Evolutionary conservation across 805 yeast genomes (phyloP).

Genomic region (Cyberlindnera samutprakarnensis): DNA sequence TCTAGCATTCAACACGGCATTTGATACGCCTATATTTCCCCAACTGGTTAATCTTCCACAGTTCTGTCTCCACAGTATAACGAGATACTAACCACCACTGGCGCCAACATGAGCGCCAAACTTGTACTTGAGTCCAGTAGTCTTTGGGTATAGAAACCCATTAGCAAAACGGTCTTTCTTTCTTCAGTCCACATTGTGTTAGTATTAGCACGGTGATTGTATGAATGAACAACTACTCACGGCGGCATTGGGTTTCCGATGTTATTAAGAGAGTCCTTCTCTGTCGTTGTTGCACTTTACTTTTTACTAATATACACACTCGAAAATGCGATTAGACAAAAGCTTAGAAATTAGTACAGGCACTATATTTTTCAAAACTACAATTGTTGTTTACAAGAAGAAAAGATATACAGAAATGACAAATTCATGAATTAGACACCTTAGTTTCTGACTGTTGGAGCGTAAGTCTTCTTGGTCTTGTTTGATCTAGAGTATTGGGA

Average conservation of each 20-base stretch:
- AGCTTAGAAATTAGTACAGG: too few species aligned
- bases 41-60: too few species aligned
- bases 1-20: conserved; percentile 53
- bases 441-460: conserved; percentile 19
- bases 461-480: conserved; percentile 28
- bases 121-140: conserved; percentile 38
- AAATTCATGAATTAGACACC: conserved; percentile 3
- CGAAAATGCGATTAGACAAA: too few species aligned
- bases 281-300: too few species aligned
- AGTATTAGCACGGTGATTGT: neutral
- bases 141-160: conserved; percentile 31
- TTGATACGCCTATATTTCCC: conserved; percentile 49
- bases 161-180: conserved; percentile 11
- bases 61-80: too few species aligned
- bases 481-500: conserved; percentile 34
- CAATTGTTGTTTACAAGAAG: neutral
- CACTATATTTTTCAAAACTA: neutral
- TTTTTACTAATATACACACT: too few species aligned
- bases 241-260: conserved; percentile 22
- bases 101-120: conserved; percentile 90
- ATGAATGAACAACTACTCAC: conserved; percentile 7
- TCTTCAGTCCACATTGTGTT: conserved; percentile 2
- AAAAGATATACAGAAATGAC: conserved; percentile 1
- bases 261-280: too few species aligned
- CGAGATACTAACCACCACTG: conserved; percentile 62